These are phyloP conservation scores for Phyllosticta ampelicida DNA, from an alignment of 2,329 filamentous ascomycete species.

Conservation along the genomic window DNA sequence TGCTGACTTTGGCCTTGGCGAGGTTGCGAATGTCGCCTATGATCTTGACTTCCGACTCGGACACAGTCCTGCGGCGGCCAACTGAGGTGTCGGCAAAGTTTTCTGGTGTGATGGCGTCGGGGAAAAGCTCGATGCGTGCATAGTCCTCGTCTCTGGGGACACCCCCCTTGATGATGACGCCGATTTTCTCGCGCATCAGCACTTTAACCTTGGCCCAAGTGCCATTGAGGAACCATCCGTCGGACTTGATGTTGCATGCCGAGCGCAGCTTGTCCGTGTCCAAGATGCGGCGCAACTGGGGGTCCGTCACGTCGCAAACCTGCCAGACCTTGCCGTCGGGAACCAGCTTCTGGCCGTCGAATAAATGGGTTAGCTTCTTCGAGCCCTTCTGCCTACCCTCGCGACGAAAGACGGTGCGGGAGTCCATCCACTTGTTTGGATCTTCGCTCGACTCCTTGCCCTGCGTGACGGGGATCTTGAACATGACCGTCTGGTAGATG, in stretches of 20 bases:
- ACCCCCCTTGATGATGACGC: conserved; percentile 39
- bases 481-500: conserved; percentile 80
- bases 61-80: conserved; percentile 5
- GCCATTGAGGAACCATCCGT: conserved; percentile 79
- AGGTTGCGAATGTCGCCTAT: conserved; percentile 6
- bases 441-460: conserved; percentile 7
- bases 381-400: conserved; percentile 8
- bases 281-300: conserved; percentile 56
- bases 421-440: conserved; percentile 15
- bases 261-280: conserved; percentile 43
- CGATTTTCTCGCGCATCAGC: conserved; percentile 80
- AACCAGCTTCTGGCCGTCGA: conserved; percentile 65
- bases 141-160: conserved; percentile 26
- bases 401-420: conserved; percentile 9
- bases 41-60: conserved; percentile 2
- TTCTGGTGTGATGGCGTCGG: conserved; percentile 24
- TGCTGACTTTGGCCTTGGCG: conserved; percentile 6
- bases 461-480: conserved; percentile 46
- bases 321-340: conserved; percentile 89
- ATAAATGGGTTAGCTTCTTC: conserved; percentile 53
- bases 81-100: conserved; percentile 13
- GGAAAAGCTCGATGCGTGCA: conserved; percentile 26
- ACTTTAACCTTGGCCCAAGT: conserved; percentile 74
- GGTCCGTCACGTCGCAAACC: conserved; percentile 82
- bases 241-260: conserved; percentile 36